phyloP scores from a whole-genome alignment of 2,329 filamentous ascomycete species.

The Eutypella sp. region DNA sequence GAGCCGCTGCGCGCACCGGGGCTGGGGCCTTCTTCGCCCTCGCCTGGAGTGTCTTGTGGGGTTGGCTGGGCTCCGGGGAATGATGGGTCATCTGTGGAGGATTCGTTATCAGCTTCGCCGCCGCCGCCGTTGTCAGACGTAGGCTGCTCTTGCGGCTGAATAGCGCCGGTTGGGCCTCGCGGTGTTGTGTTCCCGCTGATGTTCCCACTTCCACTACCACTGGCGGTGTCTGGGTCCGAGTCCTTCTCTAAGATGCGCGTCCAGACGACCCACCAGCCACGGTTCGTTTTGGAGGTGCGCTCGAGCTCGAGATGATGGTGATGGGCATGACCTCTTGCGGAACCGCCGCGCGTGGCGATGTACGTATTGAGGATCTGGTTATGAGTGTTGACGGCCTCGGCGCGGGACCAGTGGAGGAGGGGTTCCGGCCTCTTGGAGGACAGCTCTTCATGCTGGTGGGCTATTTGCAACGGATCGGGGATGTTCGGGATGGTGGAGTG shows the following conservation, averaged over 20 bases:
- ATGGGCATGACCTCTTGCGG: too few species aligned
- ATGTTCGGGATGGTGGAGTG: conserved; percentile 65
- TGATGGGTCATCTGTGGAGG: too few species aligned
- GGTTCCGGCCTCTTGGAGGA: conserved; percentile 18
- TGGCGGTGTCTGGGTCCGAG: not conserved
- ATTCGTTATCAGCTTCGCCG: not conserved
- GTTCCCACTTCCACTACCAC: not conserved
- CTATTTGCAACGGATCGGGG: conserved; percentile 39
- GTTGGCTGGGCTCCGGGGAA: too few species aligned
- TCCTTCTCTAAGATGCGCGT: conserved; percentile 43
- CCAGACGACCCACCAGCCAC: conserved; percentile 69
- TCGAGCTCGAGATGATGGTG: conserved; percentile 42
- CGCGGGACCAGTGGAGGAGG: conserved; percentile 46
- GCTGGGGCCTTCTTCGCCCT: not conserved
- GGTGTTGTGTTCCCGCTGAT: not conserved
- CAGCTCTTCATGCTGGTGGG: conserved; percentile 5
- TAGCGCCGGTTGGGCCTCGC: not conserved
- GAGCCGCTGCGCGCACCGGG: not conserved
- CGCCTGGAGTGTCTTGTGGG: too few species aligned
- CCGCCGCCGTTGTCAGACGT: not conserved
- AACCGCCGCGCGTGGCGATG: conserved; percentile 37
- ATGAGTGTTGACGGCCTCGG: conserved; percentile 61
- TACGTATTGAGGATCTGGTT: conserved; percentile 58
- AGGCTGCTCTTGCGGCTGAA: not conserved
- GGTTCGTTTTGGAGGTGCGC: conserved; percentile 59